Conservation (phyloP, 768 basidiomycete species). For the Lentinula sp. region DNA sequence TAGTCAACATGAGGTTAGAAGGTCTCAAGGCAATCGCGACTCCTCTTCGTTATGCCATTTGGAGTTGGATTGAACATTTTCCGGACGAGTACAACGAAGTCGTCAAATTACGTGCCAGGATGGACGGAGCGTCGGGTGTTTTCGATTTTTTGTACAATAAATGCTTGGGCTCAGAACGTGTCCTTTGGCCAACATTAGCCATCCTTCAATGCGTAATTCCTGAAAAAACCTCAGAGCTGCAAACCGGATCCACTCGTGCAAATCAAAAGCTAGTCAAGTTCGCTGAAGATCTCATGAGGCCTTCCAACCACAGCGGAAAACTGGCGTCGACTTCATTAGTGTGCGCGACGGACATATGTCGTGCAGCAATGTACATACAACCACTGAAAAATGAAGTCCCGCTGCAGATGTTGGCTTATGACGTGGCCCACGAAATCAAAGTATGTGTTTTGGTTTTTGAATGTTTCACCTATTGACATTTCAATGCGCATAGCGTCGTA, state of each 20-base stretch:
- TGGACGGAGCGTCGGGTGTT: slow-evolving; percentile 80
- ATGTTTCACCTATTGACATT: background rate
- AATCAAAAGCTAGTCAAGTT: slow-evolving; percentile 42
- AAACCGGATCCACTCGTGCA: slow-evolving; percentile 22
- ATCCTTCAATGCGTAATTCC: slow-evolving; percentile 69
- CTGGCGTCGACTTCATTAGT: slow-evolving; percentile 61
- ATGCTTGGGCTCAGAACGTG: slow-evolving; percentile 39
- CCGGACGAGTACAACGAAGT: slow-evolving; percentile 75
- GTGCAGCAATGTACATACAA: slow-evolving; percentile 45
- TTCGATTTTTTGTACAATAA: slow-evolving; percentile 72
- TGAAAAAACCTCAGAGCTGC: slow-evolving; percentile 63
- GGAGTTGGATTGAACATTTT: slow-evolving; percentile 86
- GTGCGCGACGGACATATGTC: slow-evolving; percentile 73
- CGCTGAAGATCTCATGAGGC: slow-evolving; percentile 55
- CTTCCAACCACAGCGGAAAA: slow-evolving; percentile 48
- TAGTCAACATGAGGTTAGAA: slow-evolving; percentile 76
- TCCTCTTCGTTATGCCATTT: slow-evolving; percentile 71
- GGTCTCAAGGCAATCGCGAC: slow-evolving; percentile 67
- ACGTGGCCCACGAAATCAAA: slow-evolving; percentile 78
- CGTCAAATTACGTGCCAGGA: slow-evolving; percentile 46
- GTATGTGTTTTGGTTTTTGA: slow-evolving; percentile 26
- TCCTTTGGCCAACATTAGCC: slow-evolving; percentile 75
- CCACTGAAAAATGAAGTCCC: slow-evolving; percentile 48
- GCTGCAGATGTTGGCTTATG: slow-evolving; percentile 57
- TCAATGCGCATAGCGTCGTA: slow-evolving; percentile 11